Conservation (phyloP, 331 rosid species). For the Quercus lobata region DNA sequence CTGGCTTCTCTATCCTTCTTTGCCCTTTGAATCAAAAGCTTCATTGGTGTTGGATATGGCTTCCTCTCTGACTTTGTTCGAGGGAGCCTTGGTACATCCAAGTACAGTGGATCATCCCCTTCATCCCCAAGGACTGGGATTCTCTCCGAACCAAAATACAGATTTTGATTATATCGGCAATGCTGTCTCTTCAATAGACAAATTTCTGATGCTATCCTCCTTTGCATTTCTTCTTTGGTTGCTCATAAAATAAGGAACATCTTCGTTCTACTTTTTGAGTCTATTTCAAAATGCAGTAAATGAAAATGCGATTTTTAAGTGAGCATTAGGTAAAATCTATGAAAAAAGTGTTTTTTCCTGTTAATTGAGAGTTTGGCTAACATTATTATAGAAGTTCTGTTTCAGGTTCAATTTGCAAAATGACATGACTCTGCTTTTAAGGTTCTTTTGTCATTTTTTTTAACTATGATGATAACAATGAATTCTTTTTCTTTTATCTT, state of each 20-base stretch:
- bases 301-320: too few relatives aligned
- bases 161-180: slow-evolving; percentile 9
- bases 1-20: slow-evolving; percentile 61
- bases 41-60: slow-evolving; percentile 77
- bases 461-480: too few relatives aligned
- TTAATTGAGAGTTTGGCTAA: too few relatives aligned
- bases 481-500: too few relatives aligned
- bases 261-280: neutral
- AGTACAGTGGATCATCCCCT: slow-evolving; percentile 31
- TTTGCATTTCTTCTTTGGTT: slow-evolving; percentile 26
- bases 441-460: too few relatives aligned
- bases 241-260: neutral
- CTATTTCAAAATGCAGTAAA: neutral
- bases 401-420: too few relatives aligned
- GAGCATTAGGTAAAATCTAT: too few relatives aligned
- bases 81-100: slow-evolving; percentile 58
- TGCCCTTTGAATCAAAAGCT: slow-evolving; percentile 60
- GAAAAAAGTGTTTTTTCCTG: too few relatives aligned
- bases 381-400: too few relatives aligned
- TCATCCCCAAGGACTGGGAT: slow-evolving; percentile 12
- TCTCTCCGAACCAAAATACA: slow-evolving; percentile 27
- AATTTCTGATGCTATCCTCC: slow-evolving; percentile 3
- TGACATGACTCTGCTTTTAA: too few relatives aligned
- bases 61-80: slow-evolving; percentile 58
- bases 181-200: slow-evolving; percentile 21